Evolutionary conservation across 305 asterid genomes (phyloP).

Genomic region (Solanum hybrid): DNA sequence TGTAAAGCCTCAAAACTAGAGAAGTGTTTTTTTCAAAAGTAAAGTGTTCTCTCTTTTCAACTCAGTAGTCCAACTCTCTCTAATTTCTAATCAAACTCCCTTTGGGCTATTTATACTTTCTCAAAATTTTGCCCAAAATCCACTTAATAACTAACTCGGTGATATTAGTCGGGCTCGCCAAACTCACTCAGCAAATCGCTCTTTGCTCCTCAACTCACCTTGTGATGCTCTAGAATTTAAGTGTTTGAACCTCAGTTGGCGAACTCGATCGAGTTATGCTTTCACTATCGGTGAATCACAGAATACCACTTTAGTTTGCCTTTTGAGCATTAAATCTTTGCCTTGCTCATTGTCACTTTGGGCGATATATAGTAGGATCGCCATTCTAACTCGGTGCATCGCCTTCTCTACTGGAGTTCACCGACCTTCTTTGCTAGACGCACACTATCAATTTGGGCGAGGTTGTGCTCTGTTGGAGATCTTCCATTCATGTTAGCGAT

Average conservation of each 20-base stretch:
- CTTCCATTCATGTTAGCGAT: not conserved
- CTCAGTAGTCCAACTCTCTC: not conserved
- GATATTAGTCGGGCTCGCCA: not conserved
- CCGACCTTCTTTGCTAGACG: too few relatives aligned
- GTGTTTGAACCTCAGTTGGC: not conserved
- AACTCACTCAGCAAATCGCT: not conserved
- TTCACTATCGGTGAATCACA: not conserved
- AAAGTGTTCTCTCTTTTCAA: not conserved
- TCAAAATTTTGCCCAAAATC: not conserved
- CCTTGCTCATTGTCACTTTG: not conserved
- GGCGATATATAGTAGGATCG: not conserved
- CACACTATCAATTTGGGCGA: not conserved
- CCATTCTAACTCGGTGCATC: not conserved
- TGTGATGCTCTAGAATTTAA: not conserved
- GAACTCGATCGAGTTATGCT: not conserved
- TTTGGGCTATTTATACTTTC: not conserved
- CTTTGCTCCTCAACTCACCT: not conserved
- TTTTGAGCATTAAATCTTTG: not conserved
- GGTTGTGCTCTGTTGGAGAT: not conserved
- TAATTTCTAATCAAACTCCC: not conserved
- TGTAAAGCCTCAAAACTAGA: not conserved
- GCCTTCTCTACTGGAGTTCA: not conserved
- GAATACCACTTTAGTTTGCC: not conserved
- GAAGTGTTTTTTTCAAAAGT: not conserved
- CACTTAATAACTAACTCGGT: not conserved